phyloP scores from a whole-genome alignment of 441 rosid genomes.

The Mallotus repandus region DNA sequence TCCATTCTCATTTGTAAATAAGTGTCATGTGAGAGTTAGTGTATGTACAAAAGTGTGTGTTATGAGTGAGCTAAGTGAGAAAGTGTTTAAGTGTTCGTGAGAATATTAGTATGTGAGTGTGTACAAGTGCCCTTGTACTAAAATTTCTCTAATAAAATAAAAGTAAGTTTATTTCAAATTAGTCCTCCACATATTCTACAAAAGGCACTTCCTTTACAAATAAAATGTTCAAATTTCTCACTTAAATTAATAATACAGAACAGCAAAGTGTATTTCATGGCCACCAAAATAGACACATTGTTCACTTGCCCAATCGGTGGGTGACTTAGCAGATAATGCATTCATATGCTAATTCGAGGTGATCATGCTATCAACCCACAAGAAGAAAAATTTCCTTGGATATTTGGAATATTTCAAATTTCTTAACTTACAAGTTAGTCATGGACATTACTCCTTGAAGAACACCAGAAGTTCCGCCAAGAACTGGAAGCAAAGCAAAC shows the following conservation, averaged over 20 bases:
- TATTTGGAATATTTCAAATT: conserved; percentile 7
- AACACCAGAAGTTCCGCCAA: conserved; percentile 86
- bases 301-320: background rate
- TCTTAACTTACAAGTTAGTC: conserved; percentile 75
- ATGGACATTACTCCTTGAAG: conserved; percentile 89
- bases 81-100: too few relatives aligned
- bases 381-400: conserved; percentile 1
- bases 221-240: background rate
- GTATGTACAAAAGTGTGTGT: too few relatives aligned
- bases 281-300: background rate
- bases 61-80: too few relatives aligned
- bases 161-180: too few relatives aligned
- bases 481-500: conserved; percentile 94
- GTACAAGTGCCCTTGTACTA: too few relatives aligned
- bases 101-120: too few relatives aligned
- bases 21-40: too few relatives aligned
- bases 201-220: background rate
- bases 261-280: background rate
- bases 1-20: too few relatives aligned
- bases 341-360: background rate
- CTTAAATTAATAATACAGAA: background rate
- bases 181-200: too few relatives aligned
- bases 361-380: background rate
- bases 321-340: background rate
- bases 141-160: too few relatives aligned